Base-by-base conservation (phyloP, 495 filamentous ascomycete species). In the Pyronema domesticum region DNA sequence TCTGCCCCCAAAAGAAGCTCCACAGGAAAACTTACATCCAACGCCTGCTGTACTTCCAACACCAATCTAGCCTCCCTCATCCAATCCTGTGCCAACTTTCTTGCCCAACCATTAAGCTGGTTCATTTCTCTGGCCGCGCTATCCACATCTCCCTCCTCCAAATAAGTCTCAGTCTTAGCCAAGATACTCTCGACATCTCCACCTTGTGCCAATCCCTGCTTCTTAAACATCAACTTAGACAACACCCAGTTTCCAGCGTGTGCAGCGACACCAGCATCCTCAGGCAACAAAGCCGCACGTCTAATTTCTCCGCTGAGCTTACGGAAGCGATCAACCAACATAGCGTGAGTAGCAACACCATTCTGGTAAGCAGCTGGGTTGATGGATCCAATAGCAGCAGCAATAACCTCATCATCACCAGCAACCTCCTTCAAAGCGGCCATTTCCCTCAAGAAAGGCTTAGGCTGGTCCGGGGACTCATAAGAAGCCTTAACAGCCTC, bases 151-250 rank as follows among this genome's bases (percentile, higher is more conserved):
- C 91, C 93, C 69, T 95, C 84, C 70, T 96, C 87, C 10, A 98
- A 73, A 59, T 83, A 75, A 3, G 77, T 88, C 70, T 95, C 87
- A 2, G 91, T 86, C 54, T 91, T 74, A 2, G 84, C 81, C 10
- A 98, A 76, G 57, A 95, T 79, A 65, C 86, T 94, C 74, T 96
- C 91, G 17, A 96, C 89, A 65, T 98, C 91, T 60, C 91, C 79
- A 19, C 93, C 89, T 30, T 77, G 75, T 0, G 89, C 80, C 42
- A 91, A 72, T n/a, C 81, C 84, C 63, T 86, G 77, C 73, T 94
- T 95, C 74, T 82, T 83, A 76, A 98, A 96, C 68, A 95, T 75
- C 19, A 95, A 72, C 69, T 94, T 89, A 72, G 85, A 93, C 65
- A 98, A 67, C 23, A 89, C 71, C 60, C 83, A 80, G 68, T 85